Base-by-base conservation (phyloP, 345 rosid genomes). In the Firmiana major region DNA sequence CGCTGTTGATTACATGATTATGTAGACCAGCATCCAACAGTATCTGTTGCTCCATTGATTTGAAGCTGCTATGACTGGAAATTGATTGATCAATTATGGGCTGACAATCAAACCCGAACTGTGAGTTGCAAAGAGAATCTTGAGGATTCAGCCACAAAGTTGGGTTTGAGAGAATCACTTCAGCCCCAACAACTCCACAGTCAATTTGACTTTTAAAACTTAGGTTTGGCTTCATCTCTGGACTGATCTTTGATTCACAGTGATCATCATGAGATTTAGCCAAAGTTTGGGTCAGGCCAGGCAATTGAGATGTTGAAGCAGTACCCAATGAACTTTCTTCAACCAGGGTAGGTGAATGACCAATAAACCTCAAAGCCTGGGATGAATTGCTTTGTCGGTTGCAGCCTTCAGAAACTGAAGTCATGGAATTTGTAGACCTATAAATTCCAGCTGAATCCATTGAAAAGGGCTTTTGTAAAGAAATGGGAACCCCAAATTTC, bases 81-180 rank as follows among this genome's bases (percentile, higher is more conserved):
- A 57, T 42, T 64, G 79, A 48, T 60, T 26, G 80, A 81, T 63
- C 71, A 53, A 54, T 31, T 53, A 24, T 22, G 17, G 79, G 57
- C 73, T 78, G 80, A 82, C 16, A 46, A 71, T 73, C 68, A 51
- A 77, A 76, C 70, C 68, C 74, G 76, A 78, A 63, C 78, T 78
- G 73, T 26, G 76, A 80, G 78, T 77, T 67, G 71, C 60, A 12
- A 38, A 83, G 77, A 46, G 87, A 78, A 80, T 80, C 81, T 77
- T 72, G 89, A 76, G 88, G 90, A 66, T 87, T 88, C 79, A 79
- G 72, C 92, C 91, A 89, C 7, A 76, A 77, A 60, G 82, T 84
- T 1, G 85, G 85, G 79, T 84, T 88, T 2, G 87, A 79, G 62
- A 88, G 81, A 69, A 83, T 84, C 38, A 85, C 84, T 83, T 88